These are phyloP conservation scores for Coniochaeta sp. DNA, from an alignment of 2,329 filamentous ascomycete genomes.

Conservation along the genomic window DNA sequence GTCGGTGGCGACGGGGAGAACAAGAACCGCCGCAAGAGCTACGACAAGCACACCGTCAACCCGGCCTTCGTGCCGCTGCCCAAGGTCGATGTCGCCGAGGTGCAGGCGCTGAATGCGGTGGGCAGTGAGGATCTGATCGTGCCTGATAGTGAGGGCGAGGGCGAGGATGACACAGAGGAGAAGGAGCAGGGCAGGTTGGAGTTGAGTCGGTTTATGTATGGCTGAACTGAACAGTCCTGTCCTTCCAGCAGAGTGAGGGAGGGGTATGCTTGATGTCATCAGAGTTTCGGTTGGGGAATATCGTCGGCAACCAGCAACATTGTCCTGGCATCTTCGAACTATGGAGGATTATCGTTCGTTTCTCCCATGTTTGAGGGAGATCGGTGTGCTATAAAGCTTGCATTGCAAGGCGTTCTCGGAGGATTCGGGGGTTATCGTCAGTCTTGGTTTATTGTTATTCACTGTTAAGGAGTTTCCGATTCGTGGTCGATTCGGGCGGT, in stretches of 20 bases:
- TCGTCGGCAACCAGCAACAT: no score
- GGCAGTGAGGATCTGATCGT: conserved; percentile 54
- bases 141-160: conserved; percentile 43
- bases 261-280: conserved; percentile 25
- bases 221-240: not conserved
- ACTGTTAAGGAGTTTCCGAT: no score
- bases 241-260: no score
- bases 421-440: no score
- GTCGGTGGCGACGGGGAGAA: not conserved
- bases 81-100: conserved; percentile 44
- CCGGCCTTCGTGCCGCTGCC: conserved; percentile 49
- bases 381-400: no score
- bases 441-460: no score
- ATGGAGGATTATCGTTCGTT: no score
- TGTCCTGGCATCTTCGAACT: no score
- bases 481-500: no score
- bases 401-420: no score
- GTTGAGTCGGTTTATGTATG: not conserved
- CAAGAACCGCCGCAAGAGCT: conserved; percentile 2
- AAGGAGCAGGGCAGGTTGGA: not conserved
- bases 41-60: conserved; percentile 32
- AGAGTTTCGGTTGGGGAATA: no score
- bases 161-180: conserved; percentile 25
- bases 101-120: conserved; percentile 40
- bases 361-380: no score